Conservation (phyloP, 371 early-diverging fungal genomes). For the Mucor racemosus region DNA sequence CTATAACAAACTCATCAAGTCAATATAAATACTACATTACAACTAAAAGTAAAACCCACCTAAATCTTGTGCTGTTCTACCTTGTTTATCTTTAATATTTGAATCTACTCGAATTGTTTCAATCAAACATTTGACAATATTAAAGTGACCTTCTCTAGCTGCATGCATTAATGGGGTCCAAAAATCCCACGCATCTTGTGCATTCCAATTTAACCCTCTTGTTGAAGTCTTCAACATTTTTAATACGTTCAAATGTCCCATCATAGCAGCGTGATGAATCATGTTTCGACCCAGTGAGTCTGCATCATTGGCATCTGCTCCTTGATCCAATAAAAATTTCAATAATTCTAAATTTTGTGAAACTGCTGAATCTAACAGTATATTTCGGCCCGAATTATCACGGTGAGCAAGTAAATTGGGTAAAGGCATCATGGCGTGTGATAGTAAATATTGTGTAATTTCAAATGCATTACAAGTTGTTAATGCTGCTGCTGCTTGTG, state of each 20-base stretch:
- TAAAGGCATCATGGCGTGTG: constrained; percentile 19
- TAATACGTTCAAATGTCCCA: constrained; percentile 43
- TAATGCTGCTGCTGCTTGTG: constrained; percentile 52
- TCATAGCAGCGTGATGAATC: constrained; percentile 58
- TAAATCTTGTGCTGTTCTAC: constrained; percentile 45
- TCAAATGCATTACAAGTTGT: neutral
- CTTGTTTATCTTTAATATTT: constrained; percentile 40
- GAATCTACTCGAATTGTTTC: constrained; percentile 27
- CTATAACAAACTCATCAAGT: neutral
- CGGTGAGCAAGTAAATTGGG: constrained; percentile 27
- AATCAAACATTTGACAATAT: constrained; percentile 37
- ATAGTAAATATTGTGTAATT: constrained; percentile 33
- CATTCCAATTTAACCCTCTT: constrained; percentile 32
- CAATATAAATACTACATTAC: too few relatives aligned
- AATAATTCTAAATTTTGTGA: constrained; percentile 42
- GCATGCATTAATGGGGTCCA: constrained; percentile 62
- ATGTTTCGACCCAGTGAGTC: constrained; percentile 52
- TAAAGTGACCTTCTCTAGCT: constrained; percentile 44
- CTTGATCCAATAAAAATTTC: constrained; percentile 33
- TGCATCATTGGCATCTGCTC: constrained; percentile 41
- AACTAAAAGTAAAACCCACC: constrained; percentile 33
- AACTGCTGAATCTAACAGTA: constrained; percentile 50
- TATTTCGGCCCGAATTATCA: constrained; percentile 52
- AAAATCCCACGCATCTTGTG: constrained; percentile 50
- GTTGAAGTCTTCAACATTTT: constrained; percentile 17